phyloP scores from a whole-genome alignment of 345 rosid species.

The Lepidium aucheri region DNA sequence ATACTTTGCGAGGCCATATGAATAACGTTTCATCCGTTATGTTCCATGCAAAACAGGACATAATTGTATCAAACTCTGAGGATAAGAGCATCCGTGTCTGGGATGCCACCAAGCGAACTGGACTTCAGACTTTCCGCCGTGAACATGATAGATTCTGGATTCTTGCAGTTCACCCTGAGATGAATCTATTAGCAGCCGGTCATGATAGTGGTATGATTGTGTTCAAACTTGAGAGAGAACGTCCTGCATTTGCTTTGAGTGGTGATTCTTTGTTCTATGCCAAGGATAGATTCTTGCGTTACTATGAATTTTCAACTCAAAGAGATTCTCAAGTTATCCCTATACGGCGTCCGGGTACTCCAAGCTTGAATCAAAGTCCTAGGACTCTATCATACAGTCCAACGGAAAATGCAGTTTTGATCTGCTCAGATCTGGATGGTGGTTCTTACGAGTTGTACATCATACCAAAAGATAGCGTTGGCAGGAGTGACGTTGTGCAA shows the following conservation, averaged over 20 bases:
- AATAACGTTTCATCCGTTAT: conserved; percentile 82
- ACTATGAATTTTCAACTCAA: conserved; percentile 66
- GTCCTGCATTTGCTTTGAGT: conserved; percentile 87
- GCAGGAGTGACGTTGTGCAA: conserved; percentile 60
- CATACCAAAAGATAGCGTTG: conserved; percentile 67
- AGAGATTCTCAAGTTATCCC: conserved; percentile 75
- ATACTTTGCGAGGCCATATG: conserved; percentile 88
- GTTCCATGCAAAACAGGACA: conserved; percentile 86
- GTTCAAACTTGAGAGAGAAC: conserved; percentile 86
- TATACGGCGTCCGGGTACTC: conserved; percentile 71
- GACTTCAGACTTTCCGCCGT: conserved; percentile 78
- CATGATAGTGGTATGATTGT: conserved; percentile 96
- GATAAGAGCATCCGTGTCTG: conserved; percentile 90
- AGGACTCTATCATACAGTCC: conserved; percentile 92
- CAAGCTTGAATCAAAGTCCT: conserved; percentile 79
- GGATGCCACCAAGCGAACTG: conserved; percentile 88
- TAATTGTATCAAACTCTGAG: conserved; percentile 84
- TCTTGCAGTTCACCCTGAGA: conserved; percentile 79
- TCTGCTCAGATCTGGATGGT: conserved; percentile 89
- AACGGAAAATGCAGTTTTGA: conserved; percentile 76
- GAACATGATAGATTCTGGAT: conserved; percentile 93
- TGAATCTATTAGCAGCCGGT: conserved; percentile 92
- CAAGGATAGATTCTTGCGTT: conserved; percentile 78
- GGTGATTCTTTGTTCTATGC: conserved; percentile 65
- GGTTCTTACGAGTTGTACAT: conserved; percentile 86